A percentile compares a stretch with the other conserved stretches of the same genome.
Evolutionary conservation across 345 rosid species (phyloP).

Genomic region (Brassica nigra): DNA sequence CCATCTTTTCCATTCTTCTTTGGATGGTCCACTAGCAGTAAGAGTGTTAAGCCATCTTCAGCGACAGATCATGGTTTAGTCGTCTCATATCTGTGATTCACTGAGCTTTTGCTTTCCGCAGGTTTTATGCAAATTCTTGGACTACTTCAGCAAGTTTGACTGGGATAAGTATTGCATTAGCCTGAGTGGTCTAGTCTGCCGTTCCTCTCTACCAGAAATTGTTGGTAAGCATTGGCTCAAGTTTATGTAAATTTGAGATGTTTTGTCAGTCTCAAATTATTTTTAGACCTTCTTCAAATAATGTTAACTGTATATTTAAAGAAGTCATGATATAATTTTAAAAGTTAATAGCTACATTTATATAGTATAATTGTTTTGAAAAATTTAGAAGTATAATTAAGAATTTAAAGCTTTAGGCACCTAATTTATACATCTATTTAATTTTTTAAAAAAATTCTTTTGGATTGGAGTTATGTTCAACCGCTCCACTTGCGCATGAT

Average conservation of each 20-base stretch:
- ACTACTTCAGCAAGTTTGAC: constrained; percentile 93
- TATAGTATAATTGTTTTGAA: too few relatives aligned
- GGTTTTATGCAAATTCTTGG: constrained; percentile 88
- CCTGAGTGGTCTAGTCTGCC: constrained; percentile 68
- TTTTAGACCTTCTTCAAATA: too few relatives aligned
- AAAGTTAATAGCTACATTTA: too few relatives aligned
- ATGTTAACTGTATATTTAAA: too few relatives aligned
- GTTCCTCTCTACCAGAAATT: constrained; percentile 67
- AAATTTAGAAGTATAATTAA: neutral
- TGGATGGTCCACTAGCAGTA: constrained; percentile 84
- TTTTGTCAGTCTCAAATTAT: neutral
- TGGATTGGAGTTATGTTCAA: neutral
- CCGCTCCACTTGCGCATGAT: neutral
- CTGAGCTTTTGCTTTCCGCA: constrained; percentile 26
- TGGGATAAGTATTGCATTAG: constrained; percentile 92
- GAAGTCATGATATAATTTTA: neutral
- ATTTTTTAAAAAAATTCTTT: too few relatives aligned
- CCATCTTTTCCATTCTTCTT: constrained; percentile 66
- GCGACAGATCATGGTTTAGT: constrained; percentile 9
- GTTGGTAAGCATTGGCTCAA: constrained; percentile 52
- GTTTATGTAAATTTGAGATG: constrained; percentile 3
- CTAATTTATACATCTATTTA: too few relatives aligned
- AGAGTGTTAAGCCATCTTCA: constrained; percentile 39
- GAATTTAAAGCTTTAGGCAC: too few relatives aligned
- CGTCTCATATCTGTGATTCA: constrained; percentile 18